phyloP scores from a whole-genome alignment of 192 early-diverging fungal genomes.

The Mortierella antarctica region DNA sequence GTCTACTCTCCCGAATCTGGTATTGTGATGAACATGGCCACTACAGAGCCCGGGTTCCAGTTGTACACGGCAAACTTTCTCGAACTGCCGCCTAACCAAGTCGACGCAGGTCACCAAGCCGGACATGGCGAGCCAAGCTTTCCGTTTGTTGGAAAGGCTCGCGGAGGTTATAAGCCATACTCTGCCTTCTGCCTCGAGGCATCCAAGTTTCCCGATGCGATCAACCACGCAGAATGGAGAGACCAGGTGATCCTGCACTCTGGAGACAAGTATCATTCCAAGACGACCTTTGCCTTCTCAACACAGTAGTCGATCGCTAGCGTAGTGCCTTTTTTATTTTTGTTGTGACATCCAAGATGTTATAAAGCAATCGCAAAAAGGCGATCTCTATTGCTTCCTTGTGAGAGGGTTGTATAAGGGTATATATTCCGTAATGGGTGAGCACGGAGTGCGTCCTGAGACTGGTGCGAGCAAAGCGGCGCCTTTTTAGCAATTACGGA shows the following conservation, averaged over 20 bases:
- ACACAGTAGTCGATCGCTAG: slow-evolving; percentile 4
- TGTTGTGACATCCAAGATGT: background rate
- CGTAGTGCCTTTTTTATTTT: background rate
- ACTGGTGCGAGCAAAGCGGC: no score
- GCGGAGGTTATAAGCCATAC: slow-evolving; percentile 49
- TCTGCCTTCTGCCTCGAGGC: slow-evolving; percentile 79
- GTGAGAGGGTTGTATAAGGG: background rate
- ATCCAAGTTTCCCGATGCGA: slow-evolving; percentile 69
- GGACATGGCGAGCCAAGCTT: slow-evolving; percentile 39
- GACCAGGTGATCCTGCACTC: slow-evolving; percentile 62
- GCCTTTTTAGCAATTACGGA: no score
- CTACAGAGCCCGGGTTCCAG: slow-evolving; percentile 81
- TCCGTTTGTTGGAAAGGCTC: slow-evolving; percentile 33
- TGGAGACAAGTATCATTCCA: slow-evolving; percentile 61
- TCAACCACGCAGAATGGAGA: slow-evolving; percentile 67
- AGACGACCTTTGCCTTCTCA: slow-evolving; percentile 61
- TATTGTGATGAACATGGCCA: slow-evolving; percentile 69
- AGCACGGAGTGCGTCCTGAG: no score
- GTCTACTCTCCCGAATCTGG: slow-evolving; percentile 69
- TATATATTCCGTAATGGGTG: no score
- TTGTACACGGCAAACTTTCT: slow-evolving; percentile 88
- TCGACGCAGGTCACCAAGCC: slow-evolving; percentile 47
- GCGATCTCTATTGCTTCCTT: background rate
- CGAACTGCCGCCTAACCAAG: slow-evolving; percentile 36
- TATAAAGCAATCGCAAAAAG: background rate